Evolutionary conservation across 2,329 filamentous ascomycete genomes (phyloP).

Genomic region (Tympanopsis confertula): DNA sequence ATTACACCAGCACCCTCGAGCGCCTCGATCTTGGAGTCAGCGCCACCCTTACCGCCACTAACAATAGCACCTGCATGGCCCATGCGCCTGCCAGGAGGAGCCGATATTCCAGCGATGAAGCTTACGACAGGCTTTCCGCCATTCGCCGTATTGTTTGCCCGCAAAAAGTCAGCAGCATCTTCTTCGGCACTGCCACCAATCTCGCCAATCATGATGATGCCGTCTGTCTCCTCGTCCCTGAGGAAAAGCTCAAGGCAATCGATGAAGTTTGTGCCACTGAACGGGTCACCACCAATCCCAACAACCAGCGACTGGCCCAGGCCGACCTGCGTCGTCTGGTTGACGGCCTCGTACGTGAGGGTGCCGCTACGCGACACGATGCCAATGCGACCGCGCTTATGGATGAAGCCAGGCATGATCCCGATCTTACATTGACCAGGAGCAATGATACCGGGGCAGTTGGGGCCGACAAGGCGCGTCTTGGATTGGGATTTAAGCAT

Average conservation of each 20-base stretch:
- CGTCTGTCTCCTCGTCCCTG: conserved; percentile 88
- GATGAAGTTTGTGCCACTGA: conserved; percentile 99
- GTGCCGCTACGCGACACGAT: conserved; percentile 75
- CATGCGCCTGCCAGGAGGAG: conserved; percentile 92
- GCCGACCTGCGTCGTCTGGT: conserved; percentile 60
- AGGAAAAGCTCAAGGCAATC: conserved; percentile 97
- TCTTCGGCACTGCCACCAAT: conserved; percentile 96
- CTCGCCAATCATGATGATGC: conserved; percentile 99
- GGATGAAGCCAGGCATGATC: conserved; percentile 99
- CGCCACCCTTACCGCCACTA: conserved; percentile 91
- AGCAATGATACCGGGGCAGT: conserved; percentile 70
- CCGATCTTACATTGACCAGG: conserved; percentile 66
- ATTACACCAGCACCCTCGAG: conserved; percentile 88
- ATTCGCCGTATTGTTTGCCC: conserved; percentile 79
- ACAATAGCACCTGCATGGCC: conserved; percentile 98
- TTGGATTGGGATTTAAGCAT: conserved; percentile 84
- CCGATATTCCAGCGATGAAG: conserved; percentile 97
- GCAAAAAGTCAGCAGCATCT: conserved; percentile 93
- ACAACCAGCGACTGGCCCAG: conserved; percentile 68
- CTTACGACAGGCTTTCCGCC: conserved; percentile 86
- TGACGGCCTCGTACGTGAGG: conserved; percentile 69
- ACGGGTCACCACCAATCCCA: conserved; percentile 77
- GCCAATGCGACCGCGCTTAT: conserved; percentile 78
- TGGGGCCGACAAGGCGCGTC: conserved; percentile 67
- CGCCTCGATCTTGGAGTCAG: conserved; percentile 94